Evolutionary conservation across 768 basidiomycete species (phyloP), one percentile per base, ranked within the genome.

Genomic region (Leucogyrophana mollusca): DNA sequence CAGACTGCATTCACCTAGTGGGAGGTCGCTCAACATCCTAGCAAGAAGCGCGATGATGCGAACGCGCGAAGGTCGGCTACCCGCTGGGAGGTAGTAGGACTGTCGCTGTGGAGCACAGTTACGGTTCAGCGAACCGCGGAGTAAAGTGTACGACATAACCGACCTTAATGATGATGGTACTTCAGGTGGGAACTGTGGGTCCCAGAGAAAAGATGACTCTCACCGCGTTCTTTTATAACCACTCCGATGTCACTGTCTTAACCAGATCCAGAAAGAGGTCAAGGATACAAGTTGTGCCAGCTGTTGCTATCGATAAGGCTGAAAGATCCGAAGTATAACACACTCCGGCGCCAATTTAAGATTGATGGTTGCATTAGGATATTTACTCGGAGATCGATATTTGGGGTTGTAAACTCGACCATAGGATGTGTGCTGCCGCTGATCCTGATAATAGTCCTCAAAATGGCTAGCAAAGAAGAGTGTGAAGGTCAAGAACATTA

Each of bases 1-100:
- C 17, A 46, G 50, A 57, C 65, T n/a, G n/a, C n/a, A n/a, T n/a
- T 39, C 58, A 72, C 82, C 80, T 73, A 62, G 65, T 66, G 67
- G 65, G 83, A 85, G 69, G 73, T 69, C 69, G 65, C 62, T 80
- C 69, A 65, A 66, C 80, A 79, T 65, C 79, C 77, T 70, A 68
- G 73, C 71, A 74, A 74, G 73, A 85, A 84, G 80, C 83, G 82
- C 81, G 83, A 84, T 83, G 80, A 80, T 64, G 78, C 82, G 73
- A 77, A 64, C 69, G 74, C 70, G 73, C 69, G 70, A 65, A 69
- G 72, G 69, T 68, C 68, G 73, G 71, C 69, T 70, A 61, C 56
- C 59, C 63, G 67, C 63, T 70, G 69, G 62, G 51, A 73, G 72
- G 70, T 40, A 22, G 40, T 24, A 64, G 54, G 59, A 55, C 59